phyloP scores from a whole-genome alignment of 495 filamentous ascomycete species.

The Xylona heveae region DNA sequence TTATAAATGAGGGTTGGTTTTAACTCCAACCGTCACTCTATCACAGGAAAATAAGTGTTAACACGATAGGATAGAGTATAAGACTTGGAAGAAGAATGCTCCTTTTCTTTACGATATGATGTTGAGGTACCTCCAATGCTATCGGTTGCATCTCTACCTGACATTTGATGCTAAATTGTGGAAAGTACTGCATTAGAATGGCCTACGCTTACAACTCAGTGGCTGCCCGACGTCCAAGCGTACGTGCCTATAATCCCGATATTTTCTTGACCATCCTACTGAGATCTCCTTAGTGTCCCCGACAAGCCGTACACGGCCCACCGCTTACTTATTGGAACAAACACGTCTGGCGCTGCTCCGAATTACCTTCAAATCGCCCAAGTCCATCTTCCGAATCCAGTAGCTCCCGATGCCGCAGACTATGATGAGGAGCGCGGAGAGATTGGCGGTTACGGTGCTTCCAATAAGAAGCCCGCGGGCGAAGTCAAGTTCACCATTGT shows the following conservation, averaged over 20 bases:
- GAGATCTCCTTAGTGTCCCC: slow-evolving; percentile 27
- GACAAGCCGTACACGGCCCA: slow-evolving; percentile 79
- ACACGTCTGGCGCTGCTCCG: slow-evolving; percentile 67
- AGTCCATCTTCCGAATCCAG: slow-evolving; percentile 68
- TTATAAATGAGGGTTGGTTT: slow-evolving; percentile 75
- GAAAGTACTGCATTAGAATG: slow-evolving; percentile 78
- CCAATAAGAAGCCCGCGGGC: slow-evolving; percentile 43
- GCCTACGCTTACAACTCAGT: slow-evolving; percentile 94
- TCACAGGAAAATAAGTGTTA: slow-evolving; percentile 5
- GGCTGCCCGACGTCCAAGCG: slow-evolving; percentile 91
- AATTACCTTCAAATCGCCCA: slow-evolving; percentile 94
- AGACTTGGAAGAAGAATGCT: slow-evolving; percentile 99
- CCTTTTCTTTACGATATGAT: slow-evolving; percentile 97
- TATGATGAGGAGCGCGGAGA: slow-evolving; percentile 86
- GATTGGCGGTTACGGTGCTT: slow-evolving; percentile 68
- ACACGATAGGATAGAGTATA: slow-evolving; percentile 97
- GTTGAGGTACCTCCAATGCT: slow-evolving; percentile 28
- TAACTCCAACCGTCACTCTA: background rate
- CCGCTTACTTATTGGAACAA: slow-evolving; percentile 80
- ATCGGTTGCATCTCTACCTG: background rate
- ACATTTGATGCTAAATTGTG: background rate
- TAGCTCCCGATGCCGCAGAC: slow-evolving; percentile 49
- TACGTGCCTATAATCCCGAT: slow-evolving; percentile 15
- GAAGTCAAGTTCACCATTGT: slow-evolving; percentile 66
- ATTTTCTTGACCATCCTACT: background rate